Evolutionary conservation across 2,329 filamentous ascomycete species (phyloP), one percentile per base, ranked within the genome.

Genomic region (Ascochyta viciae-villosae): DNA sequence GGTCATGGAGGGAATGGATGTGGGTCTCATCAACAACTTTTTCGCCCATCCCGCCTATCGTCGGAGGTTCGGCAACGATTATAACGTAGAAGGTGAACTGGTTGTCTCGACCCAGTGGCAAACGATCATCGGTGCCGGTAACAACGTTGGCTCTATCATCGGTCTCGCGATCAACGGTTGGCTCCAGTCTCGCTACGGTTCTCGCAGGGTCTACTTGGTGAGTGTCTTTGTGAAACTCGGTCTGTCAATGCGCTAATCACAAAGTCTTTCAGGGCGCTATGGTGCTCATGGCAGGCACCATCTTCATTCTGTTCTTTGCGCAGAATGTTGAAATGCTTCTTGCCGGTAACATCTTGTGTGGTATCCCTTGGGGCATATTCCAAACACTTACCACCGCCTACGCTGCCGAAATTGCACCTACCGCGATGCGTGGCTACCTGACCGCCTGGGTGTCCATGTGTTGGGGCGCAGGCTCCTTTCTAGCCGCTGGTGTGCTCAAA

Each of bases 1-100:
- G 70, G 85, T 85, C 65, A 96, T 96, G 91, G 91, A 95, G 74
- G 91, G 90, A 7, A 94, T 92, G 77, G 90, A 95, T 72, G 81
- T 93, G 58, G 86, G 84, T 65, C 79, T 94, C 54, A 86, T 92
- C 73, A 90, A 88, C 78, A 91, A 91, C 76, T 91, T 92, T 67
- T 91, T 84, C 58, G 76, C 66, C n/a, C 76, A 76, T 52, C 73
- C 72, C 6, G 64, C 71, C 19, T 79, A 79, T 66, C 74, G 76
- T 37, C 47, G 61, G 44, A 68, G 65, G 50, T 79, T 73, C 48
- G 76, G 76, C 47, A 69, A 69, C 5, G 60, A 60, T 37, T 46
- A 61, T n/a, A 56, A 66, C 8, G 70, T 74, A 24, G 68, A 70
- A 6, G 62, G 66, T 23, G 75, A 71, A 27, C 2, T 42, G 39